Conservation (phyloP, 768 basidiomycete species). For the Suillus brevipes region DNA sequence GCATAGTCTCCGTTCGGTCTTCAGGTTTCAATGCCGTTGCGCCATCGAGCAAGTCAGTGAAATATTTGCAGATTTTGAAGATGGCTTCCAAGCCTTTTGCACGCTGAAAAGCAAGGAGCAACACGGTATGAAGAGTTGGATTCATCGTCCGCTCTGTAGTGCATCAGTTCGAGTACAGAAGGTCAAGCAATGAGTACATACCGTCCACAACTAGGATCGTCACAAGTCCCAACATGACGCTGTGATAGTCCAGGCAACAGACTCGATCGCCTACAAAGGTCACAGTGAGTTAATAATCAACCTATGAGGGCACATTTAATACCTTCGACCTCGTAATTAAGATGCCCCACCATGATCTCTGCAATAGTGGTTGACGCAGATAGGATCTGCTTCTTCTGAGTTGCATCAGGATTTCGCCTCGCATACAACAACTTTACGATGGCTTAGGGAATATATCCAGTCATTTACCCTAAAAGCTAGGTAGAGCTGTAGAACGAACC, state of each 20-base stretch:
- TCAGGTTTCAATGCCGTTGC: conserved; percentile 51
- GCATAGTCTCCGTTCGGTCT: conserved; percentile 55
- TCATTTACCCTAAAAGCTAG: not conserved
- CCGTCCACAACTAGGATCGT: conserved; percentile 60
- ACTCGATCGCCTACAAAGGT: conserved; percentile 39
- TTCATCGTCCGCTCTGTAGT: conserved; percentile 70
- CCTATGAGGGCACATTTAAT: conserved; percentile 8
- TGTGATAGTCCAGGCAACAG: conserved; percentile 49
- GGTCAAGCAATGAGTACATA: conserved; percentile 29
- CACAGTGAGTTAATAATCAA: not conserved
- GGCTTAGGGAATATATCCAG: conserved; percentile 43
- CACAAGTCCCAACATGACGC: conserved; percentile 53
- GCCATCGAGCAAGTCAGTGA: conserved; percentile 58
- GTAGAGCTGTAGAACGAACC: conserved; percentile 45
- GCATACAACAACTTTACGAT: conserved; percentile 86
- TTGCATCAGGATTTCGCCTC: conserved; percentile 70
- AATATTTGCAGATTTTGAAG: conserved; percentile 54
- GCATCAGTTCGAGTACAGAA: conserved; percentile 3
- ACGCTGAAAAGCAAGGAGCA: conserved; percentile 73
- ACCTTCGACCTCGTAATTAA: conserved; percentile 57
- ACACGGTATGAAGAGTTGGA: conserved; percentile 77
- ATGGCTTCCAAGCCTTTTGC: conserved; percentile 69
- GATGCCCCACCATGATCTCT: conserved; percentile 68
- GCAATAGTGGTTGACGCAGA: conserved; percentile 72
- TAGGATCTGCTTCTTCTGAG: conserved; percentile 76